Conservation (phyloP, 176 grass and related monocot species). For the Ananas comosus region DNA sequence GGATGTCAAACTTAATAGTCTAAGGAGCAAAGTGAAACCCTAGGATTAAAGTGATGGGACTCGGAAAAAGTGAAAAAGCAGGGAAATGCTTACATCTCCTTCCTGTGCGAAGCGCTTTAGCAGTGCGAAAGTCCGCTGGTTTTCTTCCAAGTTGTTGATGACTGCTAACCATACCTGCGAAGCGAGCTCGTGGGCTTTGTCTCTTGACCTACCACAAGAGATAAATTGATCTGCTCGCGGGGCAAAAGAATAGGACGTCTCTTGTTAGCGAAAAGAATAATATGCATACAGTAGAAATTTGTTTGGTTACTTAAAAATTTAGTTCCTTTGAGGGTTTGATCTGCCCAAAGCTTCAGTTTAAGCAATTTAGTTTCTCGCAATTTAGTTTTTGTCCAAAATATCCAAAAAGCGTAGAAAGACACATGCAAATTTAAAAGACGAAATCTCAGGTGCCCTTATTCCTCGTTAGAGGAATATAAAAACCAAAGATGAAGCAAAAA, state of each 20-base stretch:
- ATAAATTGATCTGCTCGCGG: conserved; percentile 89
- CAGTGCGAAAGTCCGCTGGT: conserved; percentile 46
- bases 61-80: neutral
- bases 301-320: no score
- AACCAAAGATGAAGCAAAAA: neutral
- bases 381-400: no score
- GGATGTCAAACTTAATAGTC: no score
- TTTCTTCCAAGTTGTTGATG: conserved; percentile 96
- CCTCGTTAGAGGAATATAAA: conserved; percentile 1
- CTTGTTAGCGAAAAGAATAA: neutral
- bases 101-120: conserved; percentile 70
- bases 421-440: no score
- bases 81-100: conserved; percentile 62
- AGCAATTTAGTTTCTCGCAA: no score
- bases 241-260: neutral
- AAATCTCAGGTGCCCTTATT: neutral
- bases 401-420: no score
- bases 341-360: no score
- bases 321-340: no score
- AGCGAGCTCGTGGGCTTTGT: conserved; percentile 88
- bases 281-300: conserved; percentile 2
- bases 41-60: neutral
- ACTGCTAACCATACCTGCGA: conserved; percentile 86
- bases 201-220: conserved; percentile 70
- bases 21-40: no score